Base-by-base conservation (phyloP, 2,329 filamentous ascomycete genomes). In the Tolypocladium paradoxum region DNA sequence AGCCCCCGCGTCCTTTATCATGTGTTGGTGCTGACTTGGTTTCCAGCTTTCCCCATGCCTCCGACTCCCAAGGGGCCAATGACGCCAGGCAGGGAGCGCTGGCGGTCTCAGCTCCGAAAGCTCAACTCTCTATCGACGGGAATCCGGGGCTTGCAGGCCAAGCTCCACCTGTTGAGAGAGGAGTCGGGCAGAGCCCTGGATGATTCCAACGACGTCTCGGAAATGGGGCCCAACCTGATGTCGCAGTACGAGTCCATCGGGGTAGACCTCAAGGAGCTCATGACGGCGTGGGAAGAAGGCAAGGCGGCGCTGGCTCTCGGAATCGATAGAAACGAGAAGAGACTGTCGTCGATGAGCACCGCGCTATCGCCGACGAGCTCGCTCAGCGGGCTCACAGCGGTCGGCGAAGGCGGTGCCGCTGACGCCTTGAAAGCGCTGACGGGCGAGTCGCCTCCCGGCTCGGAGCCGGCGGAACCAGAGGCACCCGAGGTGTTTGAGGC, bases 181-280 rank as follows among this genome's bases (percentile, higher is more conserved):
- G 90, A 96, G 68, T 95, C 90, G 0, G 89, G 88, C 64, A 82
- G 82, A 55, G 83, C 83, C 45, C 71, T 96, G 31, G 88, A 95
- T 62, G 83, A 86, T 60, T 83, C 87, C 37, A 76, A 78, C 54
- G 82, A 85, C 60, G 82, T 88, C 20, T 82, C 83, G 4, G 88
- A 95, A 59, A 78, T 96, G 18, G 89, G 88, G 0, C 80, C 85
- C 0, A 84, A 83, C 57, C 77, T 97, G 38, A 85, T 96, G 77
- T 73, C 84, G 24, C 93, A 97, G 64, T 99, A 97, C 68, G 93
- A 99, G 53, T 92, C 90, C 5, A 95, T 99, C 57, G 93, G 93
- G 3, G 77, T 84, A 29, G 93, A 99, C 64, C 77, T 99, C 46
- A 86, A 86, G 65, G 81, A 85, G 45, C 73, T 96, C 49, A 83